Evolutionary conservation across 169 alveolate species (phyloP), one percentile per base, ranked within the genome.

Genomic region (Plasmodium gonderi): DNA sequence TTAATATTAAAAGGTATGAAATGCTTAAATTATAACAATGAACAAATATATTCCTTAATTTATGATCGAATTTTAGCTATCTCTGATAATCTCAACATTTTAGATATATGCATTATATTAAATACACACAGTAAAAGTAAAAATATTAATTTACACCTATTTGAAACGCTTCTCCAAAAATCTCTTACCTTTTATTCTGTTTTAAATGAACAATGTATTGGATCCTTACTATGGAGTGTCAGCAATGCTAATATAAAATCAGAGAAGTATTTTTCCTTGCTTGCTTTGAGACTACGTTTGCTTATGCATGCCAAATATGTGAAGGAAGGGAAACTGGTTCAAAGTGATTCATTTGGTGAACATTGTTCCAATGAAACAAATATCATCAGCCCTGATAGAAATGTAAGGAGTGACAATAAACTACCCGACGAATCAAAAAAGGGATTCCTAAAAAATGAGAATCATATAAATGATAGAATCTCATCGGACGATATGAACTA

Each of bases 101-200:
- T 90, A 76, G 94, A 90, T 31, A 90, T 90, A 45, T 90, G 94
- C 51, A 90, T 90, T 6, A 90, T 90, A 12, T 79, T 90, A 38
- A 90, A 90, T 78, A 90, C 94, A 8, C 90, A 90, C 36, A 76
- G 94, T 65, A 90, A 90, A 90, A 33, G 44, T 54, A 90, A 90
- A 47, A 65, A 90, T 42, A 64, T 90, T 23, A 90, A 90, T 79
- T 11, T 78, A 49, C 44, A 42, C n/a, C n/a, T 90, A 23, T 90
- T 90, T 33, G 94, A 90, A 90, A 67, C 74, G 0, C 74, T 90
- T n/a, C 72, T 90, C 54, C 69, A 90, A 47, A 90, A 90, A 90
- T 90, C 90, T 0, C 49, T 90, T 2, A 77, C 94, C 6, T 90
- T 42, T 29, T 90, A 64, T 65, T 77, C 94, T n/a, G 38, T 33